Base-by-base conservation (phyloP, 805 yeast genomes). In the Saccharomycopsis sp. region DNA sequence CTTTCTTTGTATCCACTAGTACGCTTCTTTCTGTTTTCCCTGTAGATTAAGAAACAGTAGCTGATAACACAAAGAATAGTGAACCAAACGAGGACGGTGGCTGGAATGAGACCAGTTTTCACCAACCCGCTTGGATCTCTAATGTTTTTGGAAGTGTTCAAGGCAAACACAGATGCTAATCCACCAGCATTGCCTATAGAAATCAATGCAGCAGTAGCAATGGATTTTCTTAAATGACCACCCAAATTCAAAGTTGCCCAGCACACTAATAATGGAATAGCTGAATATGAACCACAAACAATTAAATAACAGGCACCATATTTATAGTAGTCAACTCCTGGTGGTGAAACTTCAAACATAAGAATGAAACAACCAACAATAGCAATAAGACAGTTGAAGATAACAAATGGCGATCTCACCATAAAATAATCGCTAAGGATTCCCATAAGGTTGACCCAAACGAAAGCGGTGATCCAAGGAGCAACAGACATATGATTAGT, bases 391-490 rank as follows among this genome's bases (percentile, higher is more conserved):
- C 58, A 53, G 20, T 54, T 41, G 16, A 47, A 31, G 13, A 60
- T 36, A 7, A 57, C 50, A 40, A 61, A 55, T 5, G 47, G 27
- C 40, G 49, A 65, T 7, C 72, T 52, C 45, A 63, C 64, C 32
- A 67, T 59, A 22, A 59, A 36, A 38, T 53, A 58, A 54, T 81
- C 88, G 1, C 83, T 74, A 17, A 65, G 40, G 44, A 65, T 63
- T 0, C 86, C 84, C 4, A 65, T 38, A 5, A 69, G 53, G 63
- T 75, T 72, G 35, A 76, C 70, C 39, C 71, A 60, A 2, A 76
- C 84, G 58, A 80, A 74, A 1, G 85, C 77, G 16, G 66, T 65
- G 22, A 79, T 64, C 87, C 87, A 81, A 14, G 88, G 87, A 52
- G 79, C 80, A 46, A 81, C 77, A 0, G 85, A 78, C 57, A 74